phyloP scores from a whole-genome alignment of 768 basidiomycete genomes.

The Terana coerulea region DNA sequence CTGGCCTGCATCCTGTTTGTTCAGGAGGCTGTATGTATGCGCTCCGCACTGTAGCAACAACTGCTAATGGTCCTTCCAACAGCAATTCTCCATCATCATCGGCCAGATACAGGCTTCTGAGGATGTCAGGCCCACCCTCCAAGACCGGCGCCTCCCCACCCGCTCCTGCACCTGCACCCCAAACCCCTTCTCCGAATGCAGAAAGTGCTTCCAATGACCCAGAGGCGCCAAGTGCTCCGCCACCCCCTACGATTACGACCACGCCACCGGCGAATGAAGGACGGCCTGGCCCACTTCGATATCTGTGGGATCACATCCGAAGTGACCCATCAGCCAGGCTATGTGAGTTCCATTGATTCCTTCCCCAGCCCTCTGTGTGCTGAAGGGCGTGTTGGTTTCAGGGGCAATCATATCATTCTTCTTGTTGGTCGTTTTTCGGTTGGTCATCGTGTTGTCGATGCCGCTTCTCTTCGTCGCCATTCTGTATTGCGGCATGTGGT shows the following conservation, averaged over 20 bases:
- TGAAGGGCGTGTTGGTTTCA: too few species aligned
- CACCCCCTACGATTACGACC: slow-evolving; percentile 10
- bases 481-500: slow-evolving; percentile 80
- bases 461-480: slow-evolving; percentile 60
- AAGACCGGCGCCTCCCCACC: slow-evolving; percentile 10
- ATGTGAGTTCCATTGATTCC: slow-evolving; percentile 42
- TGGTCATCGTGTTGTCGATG: slow-evolving; percentile 64
- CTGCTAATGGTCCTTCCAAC: not conserved
- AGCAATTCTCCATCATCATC: slow-evolving; percentile 85
- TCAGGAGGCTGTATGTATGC: slow-evolving; percentile 71
- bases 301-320: slow-evolving; percentile 55
- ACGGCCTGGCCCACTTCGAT: slow-evolving; percentile 35
- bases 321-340: slow-evolving; percentile 69
- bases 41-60: not conserved
- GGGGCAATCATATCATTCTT: slow-evolving; percentile 69
- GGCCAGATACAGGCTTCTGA: slow-evolving; percentile 84
- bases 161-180: slow-evolving; percentile 23
- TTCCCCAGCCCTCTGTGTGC: too few species aligned
- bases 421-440: slow-evolving; percentile 67
- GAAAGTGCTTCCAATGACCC: not conserved
- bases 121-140: slow-evolving; percentile 34
- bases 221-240: not conserved
- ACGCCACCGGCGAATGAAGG: slow-evolving; percentile 9
- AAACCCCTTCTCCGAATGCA: slow-evolving; percentile 2
- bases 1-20: slow-evolving; percentile 76